Evolutionary conservation across 306 rosid species (phyloP), one percentile per base, ranked within the genome.

Genomic region (Casuarina glauca): DNA sequence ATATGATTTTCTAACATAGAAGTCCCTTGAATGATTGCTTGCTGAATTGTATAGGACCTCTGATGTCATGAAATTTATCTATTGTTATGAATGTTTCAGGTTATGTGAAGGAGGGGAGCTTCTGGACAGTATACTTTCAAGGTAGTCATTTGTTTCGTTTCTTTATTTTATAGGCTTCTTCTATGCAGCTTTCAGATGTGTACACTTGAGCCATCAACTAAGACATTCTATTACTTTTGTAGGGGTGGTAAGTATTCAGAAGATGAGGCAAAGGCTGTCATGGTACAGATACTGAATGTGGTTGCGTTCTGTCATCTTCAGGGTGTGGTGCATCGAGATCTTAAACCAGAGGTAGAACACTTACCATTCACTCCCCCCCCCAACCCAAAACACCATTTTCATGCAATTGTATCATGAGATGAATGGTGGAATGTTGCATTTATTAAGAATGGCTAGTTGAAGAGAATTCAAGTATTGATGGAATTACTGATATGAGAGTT

Each of bases 251-350:
- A 91, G 86, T 96, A 93, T 88, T 86, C 99, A 1, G 99, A 96
- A 85, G 99, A 93, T 50, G 99, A 96, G 77, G 99, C 99, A 36
- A 96, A 93, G 89, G 89, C 83, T 26, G 99, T 96, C 86, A 88
- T 96, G 90, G 96, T 90, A 35, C 99, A 96, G 80, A 88, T 96
- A 86, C 89, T 96, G 81, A 96, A 90, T 57, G 91, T 93, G 19
- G 99, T 90, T 74, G 91, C 98, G n/a, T 96, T 93, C 83, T 96
- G 94, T 80, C 99, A 96, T 91, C 98, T 96, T 87, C 99, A 96
- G 87, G 99, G 99, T 17, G 98, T 96, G 81, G 99, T 93, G 75
- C 99, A 96, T 76, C 91, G 99, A n/a, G 99, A 96, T 90, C 99
- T 96, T 78, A 96, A 96, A 84, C 99, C 99, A 64, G 99, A 96